phyloP scores from a whole-genome alignment of 2,329 filamentous ascomycete species.

The Blastomyces silverae region DNA sequence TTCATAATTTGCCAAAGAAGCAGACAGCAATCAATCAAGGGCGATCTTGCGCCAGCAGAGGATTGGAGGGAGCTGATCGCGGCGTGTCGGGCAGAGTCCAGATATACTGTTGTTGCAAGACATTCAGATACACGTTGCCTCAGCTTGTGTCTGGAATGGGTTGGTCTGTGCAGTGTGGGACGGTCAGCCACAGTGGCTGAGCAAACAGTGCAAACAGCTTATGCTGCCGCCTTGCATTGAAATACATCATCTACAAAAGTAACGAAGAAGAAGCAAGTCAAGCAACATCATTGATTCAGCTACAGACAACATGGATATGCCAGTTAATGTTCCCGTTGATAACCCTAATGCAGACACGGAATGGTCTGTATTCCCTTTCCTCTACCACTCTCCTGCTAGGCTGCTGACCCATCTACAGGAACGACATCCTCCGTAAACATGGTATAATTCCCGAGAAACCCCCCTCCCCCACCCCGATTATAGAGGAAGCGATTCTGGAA shows the following conservation, averaged over 20 bases:
- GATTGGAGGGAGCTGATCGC: neutral
- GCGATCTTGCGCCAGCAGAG: neutral
- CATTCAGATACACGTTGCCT: slow-evolving; percentile 22
- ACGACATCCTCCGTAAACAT: slow-evolving; percentile 95
- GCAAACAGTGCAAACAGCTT: slow-evolving; percentile 20
- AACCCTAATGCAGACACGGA: slow-evolving; percentile 97
- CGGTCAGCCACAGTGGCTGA: slow-evolving; percentile 22
- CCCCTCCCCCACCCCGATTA: slow-evolving; percentile 88
- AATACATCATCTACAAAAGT: too few species aligned
- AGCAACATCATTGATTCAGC: neutral
- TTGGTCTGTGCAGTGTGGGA: slow-evolving; percentile 17
- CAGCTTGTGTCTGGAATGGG: slow-evolving; percentile 10
- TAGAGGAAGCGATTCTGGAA: slow-evolving; percentile 86
- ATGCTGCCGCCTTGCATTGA: neutral
- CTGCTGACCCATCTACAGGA: slow-evolving; percentile 55
- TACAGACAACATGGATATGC: slow-evolving; percentile 46
- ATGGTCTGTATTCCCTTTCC: slow-evolving; percentile 55
- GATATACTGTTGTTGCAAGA: slow-evolving; percentile 6
- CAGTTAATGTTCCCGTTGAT: slow-evolving; percentile 75
- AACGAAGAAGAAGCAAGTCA: neutral
- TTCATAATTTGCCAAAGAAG: slow-evolving; percentile 27
- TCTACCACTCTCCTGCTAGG: neutral
- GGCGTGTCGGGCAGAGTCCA: neutral
- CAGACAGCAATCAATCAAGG: neutral
- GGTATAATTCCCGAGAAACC: slow-evolving; percentile 97